Percentiles rank a stretch among this genome's conserved stretches.
Conservation (phyloP, 495 filamentous ascomycete species). For the Apodospora peruviana region DNA sequence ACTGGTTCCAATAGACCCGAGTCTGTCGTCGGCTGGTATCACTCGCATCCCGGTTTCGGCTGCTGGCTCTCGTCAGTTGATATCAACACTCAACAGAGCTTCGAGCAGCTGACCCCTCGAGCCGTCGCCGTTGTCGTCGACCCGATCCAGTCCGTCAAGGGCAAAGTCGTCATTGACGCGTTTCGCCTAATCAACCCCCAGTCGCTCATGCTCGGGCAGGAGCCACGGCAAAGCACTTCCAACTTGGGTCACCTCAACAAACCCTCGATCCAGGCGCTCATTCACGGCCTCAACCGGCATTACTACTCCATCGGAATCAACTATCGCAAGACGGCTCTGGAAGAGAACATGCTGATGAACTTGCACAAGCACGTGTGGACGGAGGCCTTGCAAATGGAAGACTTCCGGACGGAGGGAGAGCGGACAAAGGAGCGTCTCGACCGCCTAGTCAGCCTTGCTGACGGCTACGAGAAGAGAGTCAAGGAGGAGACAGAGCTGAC, state of each 20-base stretch:
- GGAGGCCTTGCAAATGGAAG: slow-evolving; percentile 93
- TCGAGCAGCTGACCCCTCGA: slow-evolving; percentile 93
- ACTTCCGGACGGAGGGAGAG: slow-evolving; percentile 79
- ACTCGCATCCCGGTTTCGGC: slow-evolving; percentile 97
- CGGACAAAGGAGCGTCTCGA: slow-evolving; percentile 82
- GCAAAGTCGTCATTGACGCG: slow-evolving; percentile 98
- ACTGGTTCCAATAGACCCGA: slow-evolving; percentile 60
- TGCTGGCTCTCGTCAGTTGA: slow-evolving; percentile 99
- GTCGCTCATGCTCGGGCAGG: slow-evolving; percentile 95
- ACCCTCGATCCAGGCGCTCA: slow-evolving; percentile 97
- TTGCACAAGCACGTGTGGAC: slow-evolving; percentile 99
- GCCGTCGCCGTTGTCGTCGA: slow-evolving; percentile 97
- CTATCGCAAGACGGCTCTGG: slow-evolving; percentile 93
- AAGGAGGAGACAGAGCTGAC: slow-evolving; percentile 96
- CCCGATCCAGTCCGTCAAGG: slow-evolving; percentile 98
- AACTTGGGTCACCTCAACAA: slow-evolving; percentile 98
- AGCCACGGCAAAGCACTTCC: slow-evolving; percentile 95
- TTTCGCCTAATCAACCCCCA: slow-evolving; percentile 99
- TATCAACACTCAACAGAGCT: slow-evolving; percentile 99
- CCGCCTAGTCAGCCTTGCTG: slow-evolving; percentile 80
- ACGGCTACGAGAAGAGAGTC: slow-evolving; percentile 97
- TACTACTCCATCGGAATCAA: slow-evolving; percentile 99
- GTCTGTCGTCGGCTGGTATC: slow-evolving; percentile 98
- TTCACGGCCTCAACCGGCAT: slow-evolving; percentile 94
- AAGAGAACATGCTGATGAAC: slow-evolving; percentile 99